A percentile compares a stretch with the other conserved stretches of the same genome.
Conservation (phyloP, 2,329 filamentous ascomycete genomes). For the Helicocarpus griseus region DNA sequence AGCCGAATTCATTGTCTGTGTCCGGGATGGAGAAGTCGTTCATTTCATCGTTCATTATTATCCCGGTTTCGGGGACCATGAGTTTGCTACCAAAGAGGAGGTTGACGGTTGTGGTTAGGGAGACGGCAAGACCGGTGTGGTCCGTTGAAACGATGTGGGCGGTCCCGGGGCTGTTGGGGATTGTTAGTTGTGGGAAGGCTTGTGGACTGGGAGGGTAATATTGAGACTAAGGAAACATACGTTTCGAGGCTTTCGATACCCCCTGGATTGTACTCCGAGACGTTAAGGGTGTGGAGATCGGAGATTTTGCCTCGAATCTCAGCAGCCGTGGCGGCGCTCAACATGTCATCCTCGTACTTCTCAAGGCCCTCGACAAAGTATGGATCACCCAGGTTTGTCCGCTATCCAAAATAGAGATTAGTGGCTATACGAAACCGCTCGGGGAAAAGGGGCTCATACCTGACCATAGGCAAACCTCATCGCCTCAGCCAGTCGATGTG, state of each 20-base stretch:
- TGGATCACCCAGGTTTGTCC: conserved; percentile 75
- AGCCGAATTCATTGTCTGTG: conserved; percentile 71
- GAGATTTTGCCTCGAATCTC: conserved; percentile 58
- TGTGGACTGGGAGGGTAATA: background rate
- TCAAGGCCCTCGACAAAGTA: conserved; percentile 56
- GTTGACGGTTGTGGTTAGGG: conserved; percentile 81
- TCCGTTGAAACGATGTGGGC: conserved; percentile 57
- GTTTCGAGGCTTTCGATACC: conserved; percentile 58
- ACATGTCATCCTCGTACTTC: conserved; percentile 56
- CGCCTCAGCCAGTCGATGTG: conserved; percentile 77
- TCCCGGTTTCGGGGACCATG: conserved; percentile 70
- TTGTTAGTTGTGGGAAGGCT: background rate
- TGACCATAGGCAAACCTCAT: conserved; percentile 79
- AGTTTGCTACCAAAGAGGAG: conserved; percentile 71
- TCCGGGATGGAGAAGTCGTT: conserved; percentile 80
- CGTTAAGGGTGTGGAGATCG: conserved; percentile 60
- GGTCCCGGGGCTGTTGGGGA: conserved; percentile 36
- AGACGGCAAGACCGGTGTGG: conserved; percentile 61
- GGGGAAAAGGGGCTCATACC: conserved; percentile 17
- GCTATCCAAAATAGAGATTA: conserved; percentile 30
- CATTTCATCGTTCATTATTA: conserved; percentile 62
- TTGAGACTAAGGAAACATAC: conserved; percentile 17
- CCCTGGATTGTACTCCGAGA: conserved; percentile 63
- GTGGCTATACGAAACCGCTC: background rate
- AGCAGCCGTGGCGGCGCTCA: conserved; percentile 51